phyloP scores from a whole-genome alignment of 345 rosid genomes.

The Pugionium dolabratum region DNA sequence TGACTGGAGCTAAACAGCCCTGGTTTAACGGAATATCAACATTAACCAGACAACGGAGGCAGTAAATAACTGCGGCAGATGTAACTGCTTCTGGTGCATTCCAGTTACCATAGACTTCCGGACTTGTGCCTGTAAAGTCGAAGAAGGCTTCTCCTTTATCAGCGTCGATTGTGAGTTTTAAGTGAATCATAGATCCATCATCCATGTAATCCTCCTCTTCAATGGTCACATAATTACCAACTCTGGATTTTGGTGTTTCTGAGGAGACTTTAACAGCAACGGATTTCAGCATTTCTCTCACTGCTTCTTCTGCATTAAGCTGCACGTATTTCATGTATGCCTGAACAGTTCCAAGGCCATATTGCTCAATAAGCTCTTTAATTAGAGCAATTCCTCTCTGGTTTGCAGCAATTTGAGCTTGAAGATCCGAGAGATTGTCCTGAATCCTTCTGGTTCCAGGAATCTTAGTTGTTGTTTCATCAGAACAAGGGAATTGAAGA shows the following conservation, averaged over 20 bases:
- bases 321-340: conserved; percentile 92
- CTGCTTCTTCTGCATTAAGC: conserved; percentile 91
- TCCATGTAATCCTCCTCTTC: conserved; percentile 96
- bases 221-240: conserved; percentile 46
- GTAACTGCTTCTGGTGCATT: conserved; percentile 98
- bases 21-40: conserved; percentile 96
- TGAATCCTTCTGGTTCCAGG: conserved; percentile 89
- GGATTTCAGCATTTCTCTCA: conserved; percentile 91
- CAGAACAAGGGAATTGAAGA: conserved; percentile 64
- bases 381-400: conserved; percentile 87
- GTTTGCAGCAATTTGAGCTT: conserved; percentile 97
- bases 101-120: conserved; percentile 96
- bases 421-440: conserved; percentile 91
- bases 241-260: conserved; percentile 37
- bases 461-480: conserved; percentile 51
- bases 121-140: conserved; percentile 87
- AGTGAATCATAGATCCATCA: conserved; percentile 80
- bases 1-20: conserved; percentile 92
- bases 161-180: conserved; percentile 68
- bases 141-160: conserved; percentile 81
- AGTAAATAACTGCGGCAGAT: conserved; percentile 91
- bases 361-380: conserved; percentile 86
- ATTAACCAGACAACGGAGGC: conserved; percentile 82
- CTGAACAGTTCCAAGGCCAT: conserved; percentile 80
- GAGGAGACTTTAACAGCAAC: conserved; percentile 63